phyloP scores from a whole-genome alignment of 2,329 filamentous ascomycete species.

The Aspergillus neoniger region DNA sequence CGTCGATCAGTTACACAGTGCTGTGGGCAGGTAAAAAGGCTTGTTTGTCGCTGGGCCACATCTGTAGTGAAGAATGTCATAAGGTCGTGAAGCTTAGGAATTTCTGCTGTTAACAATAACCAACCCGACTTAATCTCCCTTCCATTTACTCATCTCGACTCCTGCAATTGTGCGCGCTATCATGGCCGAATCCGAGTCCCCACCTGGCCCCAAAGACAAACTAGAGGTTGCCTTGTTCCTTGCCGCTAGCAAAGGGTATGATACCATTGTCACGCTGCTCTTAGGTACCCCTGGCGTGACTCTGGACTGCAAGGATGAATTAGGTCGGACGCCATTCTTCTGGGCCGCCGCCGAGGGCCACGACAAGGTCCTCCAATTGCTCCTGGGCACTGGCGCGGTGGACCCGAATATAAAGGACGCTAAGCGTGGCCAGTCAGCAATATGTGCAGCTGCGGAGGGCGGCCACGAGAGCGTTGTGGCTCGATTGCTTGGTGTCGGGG shows the following conservation, averaged over 20 bases:
- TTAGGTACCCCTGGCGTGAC: slow-evolving; percentile 25
- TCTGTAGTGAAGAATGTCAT: not conserved
- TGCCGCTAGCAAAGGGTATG: slow-evolving; percentile 27
- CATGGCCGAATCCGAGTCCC: slow-evolving; percentile 12
- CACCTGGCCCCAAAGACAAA: slow-evolving; percentile 22
- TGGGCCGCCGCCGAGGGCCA: slow-evolving; percentile 28
- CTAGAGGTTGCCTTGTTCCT: slow-evolving; percentile 28
- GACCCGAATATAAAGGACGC: slow-evolving; percentile 18
- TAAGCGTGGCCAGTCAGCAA: slow-evolving; percentile 17
- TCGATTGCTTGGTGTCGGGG: slow-evolving; percentile 13
- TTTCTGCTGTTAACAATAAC: too few species aligned
- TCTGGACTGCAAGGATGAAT: slow-evolving; percentile 22
- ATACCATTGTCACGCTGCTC: slow-evolving; percentile 26
- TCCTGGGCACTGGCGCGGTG: slow-evolving; percentile 20
- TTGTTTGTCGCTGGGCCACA: not conserved
- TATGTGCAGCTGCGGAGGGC: slow-evolving; percentile 21
- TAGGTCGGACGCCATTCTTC: slow-evolving; percentile 25
- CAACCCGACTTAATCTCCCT: not conserved
- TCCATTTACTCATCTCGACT: not conserved
- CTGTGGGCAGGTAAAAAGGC: not conserved
- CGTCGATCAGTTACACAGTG: not conserved
- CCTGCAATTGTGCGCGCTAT: not conserved
- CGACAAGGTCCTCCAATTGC: slow-evolving; percentile 22
- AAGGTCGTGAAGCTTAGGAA: not conserved
- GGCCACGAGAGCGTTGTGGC: slow-evolving; percentile 20